A percentile compares a stretch with the other conserved stretches of the same genome.
phyloP scores from a whole-genome alignment of 139 green algal genomes.

The Tetradesmus lagerheimii region DNA sequence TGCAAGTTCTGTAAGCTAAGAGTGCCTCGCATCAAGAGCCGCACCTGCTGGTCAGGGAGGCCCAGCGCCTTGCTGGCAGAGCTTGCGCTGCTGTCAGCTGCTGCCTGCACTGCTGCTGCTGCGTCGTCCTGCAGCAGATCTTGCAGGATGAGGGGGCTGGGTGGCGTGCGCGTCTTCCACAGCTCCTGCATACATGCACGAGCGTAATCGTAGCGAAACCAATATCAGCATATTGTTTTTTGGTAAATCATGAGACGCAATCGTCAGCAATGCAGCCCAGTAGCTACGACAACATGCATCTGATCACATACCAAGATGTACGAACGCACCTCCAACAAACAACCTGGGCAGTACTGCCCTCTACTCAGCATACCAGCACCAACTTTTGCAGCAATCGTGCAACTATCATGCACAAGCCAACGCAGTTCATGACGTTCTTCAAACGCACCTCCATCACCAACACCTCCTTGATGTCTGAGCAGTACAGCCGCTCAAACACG shows the following conservation, averaged over 20 bases:
- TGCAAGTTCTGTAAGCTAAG: too few species aligned
- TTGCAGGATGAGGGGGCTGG: constrained; percentile 68
- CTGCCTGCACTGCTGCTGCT: constrained; percentile 4
- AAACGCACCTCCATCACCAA: constrained; percentile 74
- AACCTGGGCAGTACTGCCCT: not conserved
- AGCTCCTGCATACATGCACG: constrained; percentile 68
- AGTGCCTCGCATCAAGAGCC: too few species aligned
- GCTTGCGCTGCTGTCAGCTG: constrained; percentile 9
- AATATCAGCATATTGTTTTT: too few species aligned
- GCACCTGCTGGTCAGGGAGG: constrained; percentile 64
- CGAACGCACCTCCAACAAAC: too few species aligned
- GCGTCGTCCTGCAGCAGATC: constrained; percentile 54
- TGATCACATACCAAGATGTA: too few species aligned
- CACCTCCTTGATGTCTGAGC: constrained; percentile 80
- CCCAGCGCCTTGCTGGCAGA: constrained; percentile 67
- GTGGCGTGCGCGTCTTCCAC: constrained; percentile 79
- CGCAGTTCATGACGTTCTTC: not conserved
- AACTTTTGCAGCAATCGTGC: too few species aligned
- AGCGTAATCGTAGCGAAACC: too few species aligned
- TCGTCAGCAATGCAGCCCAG: too few species aligned
- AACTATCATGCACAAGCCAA: too few species aligned
- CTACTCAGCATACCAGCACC: too few species aligned
- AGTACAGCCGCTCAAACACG: constrained; percentile 81
- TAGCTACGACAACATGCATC: too few species aligned
- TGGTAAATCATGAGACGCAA: too few species aligned